Evolutionary conservation across 2,329 filamentous ascomycete species (phyloP).

Genomic region (Zymoseptoria pseudotritici): DNA sequence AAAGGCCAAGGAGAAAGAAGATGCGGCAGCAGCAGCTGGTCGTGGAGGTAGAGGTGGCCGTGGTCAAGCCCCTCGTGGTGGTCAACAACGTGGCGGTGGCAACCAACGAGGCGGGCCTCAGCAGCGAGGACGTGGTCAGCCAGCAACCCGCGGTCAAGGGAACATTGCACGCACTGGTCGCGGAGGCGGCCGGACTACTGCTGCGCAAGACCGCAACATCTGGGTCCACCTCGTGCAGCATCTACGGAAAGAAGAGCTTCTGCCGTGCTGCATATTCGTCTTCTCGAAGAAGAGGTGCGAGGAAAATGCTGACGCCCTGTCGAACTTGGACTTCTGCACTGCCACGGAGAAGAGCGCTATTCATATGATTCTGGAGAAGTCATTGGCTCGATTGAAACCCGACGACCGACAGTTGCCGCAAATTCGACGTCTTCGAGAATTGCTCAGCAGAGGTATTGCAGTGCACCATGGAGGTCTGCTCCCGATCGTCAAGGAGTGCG

Average conservation of each 20-base stretch:
- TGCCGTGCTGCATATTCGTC: constrained; percentile 94
- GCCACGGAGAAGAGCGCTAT: constrained; percentile 92
- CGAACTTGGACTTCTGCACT: constrained; percentile 91
- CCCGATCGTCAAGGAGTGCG: constrained; percentile 95
- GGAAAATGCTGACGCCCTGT: constrained; percentile 90
- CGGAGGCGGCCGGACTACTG: constrained; percentile 76
- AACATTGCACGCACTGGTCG: constrained; percentile 87
- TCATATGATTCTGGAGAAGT: constrained; percentile 96
- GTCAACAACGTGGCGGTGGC: constrained; percentile 38
- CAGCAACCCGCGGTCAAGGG: constrained; percentile 54
- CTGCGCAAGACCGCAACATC: constrained; percentile 88
- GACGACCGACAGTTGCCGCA: constrained; percentile 89
- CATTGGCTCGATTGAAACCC: constrained; percentile 79
- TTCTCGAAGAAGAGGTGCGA: constrained; percentile 98
- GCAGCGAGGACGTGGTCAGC: constrained; percentile 50
- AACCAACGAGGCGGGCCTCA: constrained; percentile 41
- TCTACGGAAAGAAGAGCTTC: constrained; percentile 74
- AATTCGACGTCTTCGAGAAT: constrained; percentile 77
- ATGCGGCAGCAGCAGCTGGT: constrained; percentile 40
- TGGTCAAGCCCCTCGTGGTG: constrained; percentile 49
- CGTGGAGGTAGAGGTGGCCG: constrained; percentile 46
- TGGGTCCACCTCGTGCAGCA: constrained; percentile 96
- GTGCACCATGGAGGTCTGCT: constrained; percentile 92
- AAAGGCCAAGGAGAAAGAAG: constrained; percentile 41
- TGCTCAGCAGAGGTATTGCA: constrained; percentile 81